A percentile compares a stretch with the other conserved stretches of the same genome.
Conservation (phyloP, 768 basidiomycete species). For the Tubosaeta sp. region DNA sequence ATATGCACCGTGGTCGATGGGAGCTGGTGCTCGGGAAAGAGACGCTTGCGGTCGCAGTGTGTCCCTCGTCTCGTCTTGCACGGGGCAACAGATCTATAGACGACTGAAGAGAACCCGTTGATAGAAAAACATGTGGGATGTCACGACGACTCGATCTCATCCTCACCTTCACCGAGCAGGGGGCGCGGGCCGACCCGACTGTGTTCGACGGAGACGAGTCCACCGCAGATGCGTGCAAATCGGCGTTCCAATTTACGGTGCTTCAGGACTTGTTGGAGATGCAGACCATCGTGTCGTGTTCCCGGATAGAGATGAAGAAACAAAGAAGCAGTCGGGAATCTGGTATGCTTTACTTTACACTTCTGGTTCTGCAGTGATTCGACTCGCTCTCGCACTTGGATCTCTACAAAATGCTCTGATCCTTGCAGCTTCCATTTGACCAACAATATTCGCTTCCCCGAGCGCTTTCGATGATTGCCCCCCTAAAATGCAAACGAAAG, state of each 20-base stretch:
- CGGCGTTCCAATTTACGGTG: slow-evolving; percentile 64
- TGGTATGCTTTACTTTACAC: slow-evolving; percentile 36
- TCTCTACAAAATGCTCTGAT: slow-evolving; percentile 89
- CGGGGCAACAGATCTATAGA: slow-evolving; percentile 33
- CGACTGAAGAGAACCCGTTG: slow-evolving; percentile 63
- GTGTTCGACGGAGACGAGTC: neutral
- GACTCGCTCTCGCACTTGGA: slow-evolving; percentile 37
- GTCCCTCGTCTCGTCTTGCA: slow-evolving; percentile 22
- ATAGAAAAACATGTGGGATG: slow-evolving; percentile 51
- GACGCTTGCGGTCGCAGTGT: slow-evolving; percentile 66
- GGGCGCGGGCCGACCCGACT: slow-evolving; percentile 35
- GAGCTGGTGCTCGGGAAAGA: slow-evolving; percentile 69
- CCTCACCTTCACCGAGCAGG: slow-evolving; percentile 73
- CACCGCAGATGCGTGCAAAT: slow-evolving; percentile 70
- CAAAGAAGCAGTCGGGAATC: slow-evolving; percentile 37
- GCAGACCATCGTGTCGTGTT: slow-evolving; percentile 81
- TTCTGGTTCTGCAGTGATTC: neutral
- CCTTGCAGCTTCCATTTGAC: slow-evolving; percentile 79
- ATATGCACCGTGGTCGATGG: slow-evolving; percentile 55
- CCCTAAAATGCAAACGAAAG: slow-evolving; percentile 63
- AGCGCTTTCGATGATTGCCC: slow-evolving; percentile 50
- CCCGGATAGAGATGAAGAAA: slow-evolving; percentile 50
- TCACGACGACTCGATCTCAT: slow-evolving; percentile 63
- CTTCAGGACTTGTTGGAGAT: slow-evolving; percentile 82
- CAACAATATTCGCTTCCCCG: slow-evolving; percentile 58